phyloP scores from a whole-genome alignment of 2,329 filamentous ascomycete genomes.

The Monilinia laxa region DNA sequence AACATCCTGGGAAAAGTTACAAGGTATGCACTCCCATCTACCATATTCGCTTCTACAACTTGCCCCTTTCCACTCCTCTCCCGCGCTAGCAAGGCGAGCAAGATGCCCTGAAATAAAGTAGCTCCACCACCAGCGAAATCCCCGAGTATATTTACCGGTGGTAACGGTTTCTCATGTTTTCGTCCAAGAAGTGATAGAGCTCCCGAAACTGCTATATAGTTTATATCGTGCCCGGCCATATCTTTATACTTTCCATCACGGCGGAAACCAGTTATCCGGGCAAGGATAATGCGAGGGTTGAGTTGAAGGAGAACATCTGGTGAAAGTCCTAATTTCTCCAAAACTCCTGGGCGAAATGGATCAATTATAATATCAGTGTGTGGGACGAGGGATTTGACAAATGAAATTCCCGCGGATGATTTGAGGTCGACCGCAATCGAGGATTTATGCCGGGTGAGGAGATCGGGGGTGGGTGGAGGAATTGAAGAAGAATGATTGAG shows the following conservation, averaged over 20 bases:
- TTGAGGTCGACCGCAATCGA: constrained; percentile 82
- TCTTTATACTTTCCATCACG: constrained; percentile 78
- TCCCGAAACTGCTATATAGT: constrained; percentile 88
- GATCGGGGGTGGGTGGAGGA: constrained; percentile 60
- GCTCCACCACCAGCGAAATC: constrained; percentile 92
- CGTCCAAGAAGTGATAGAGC: constrained; percentile 75
- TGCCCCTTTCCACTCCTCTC: constrained; percentile 68
- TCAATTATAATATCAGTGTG: constrained; percentile 81
- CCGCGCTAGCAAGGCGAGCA: constrained; percentile 73
- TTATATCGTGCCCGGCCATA: constrained; percentile 96
- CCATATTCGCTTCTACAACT: constrained; percentile 95
- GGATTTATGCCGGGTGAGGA: constrained; percentile 76
- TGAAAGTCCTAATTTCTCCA: constrained; percentile 79
- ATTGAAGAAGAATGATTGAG: constrained; percentile 44
- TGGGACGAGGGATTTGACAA: constrained; percentile 65
- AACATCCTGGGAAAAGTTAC: constrained; percentile 73
- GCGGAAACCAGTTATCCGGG: constrained; percentile 85
- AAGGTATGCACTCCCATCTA: constrained; percentile 80
- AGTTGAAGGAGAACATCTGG: constrained; percentile 62
- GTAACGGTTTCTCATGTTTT: constrained; percentile 65
- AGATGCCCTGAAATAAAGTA: constrained; percentile 75
- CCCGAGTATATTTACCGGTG: constrained; percentile 80
- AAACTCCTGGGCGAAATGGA: constrained; percentile 85
- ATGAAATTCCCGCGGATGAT: constrained; percentile 56
- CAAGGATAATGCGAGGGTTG: constrained; percentile 78